Base-by-base conservation (phyloP, 306 rosid genomes). In the Geum urbanum region DNA sequence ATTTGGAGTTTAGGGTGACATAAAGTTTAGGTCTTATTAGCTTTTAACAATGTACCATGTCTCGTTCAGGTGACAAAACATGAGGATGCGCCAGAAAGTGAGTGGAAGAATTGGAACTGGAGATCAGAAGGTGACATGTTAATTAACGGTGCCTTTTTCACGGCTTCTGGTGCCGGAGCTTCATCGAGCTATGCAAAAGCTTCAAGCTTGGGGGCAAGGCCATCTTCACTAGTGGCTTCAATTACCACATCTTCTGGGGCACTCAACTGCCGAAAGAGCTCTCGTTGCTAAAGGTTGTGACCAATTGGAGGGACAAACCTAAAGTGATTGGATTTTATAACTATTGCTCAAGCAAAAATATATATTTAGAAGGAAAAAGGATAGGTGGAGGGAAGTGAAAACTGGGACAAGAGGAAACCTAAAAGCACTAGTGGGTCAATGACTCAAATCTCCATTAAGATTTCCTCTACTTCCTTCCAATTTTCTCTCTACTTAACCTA, bases 71-170 rank as follows among this genome's bases (percentile, higher is more conserved):
- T 94, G 79, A 94, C 99, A 9, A 94, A 94, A 69, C 92, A 91
- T 32, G 99, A 94, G 85, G 99, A 94, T 80, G 99, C 99, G 7
- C 85, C 95, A 0, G 91, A 90, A 76, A 76, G 79, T 75, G 92
- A 88, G 16, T 94, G 99, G 98, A 84, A 19, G 77, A 59, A 55
- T 39, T 94, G 98, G 98, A 91, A 94, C 43, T 94, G 98, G 98
- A 87, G 99, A 59, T 88, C 97, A 1, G 99, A 84, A 53, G 97
- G 97, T 0, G 99, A 94, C 60, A 7, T 90, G 61, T 0, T 94
- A 72, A 5, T 87, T n/a, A 94, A 94, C 60, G 99, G 97, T 66
- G 99, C 99, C 5, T 94, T 78, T 81, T 94, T 94, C 66, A 94
- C 84, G 0, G 51, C 88, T 8, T 87, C 99, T 0, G 97, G 99